A percentile compares a stretch with the other conserved stretches of the same genome.
Evolutionary conservation across 2,329 filamentous ascomycete species (phyloP).

Genomic region (Epichloe elymi): DNA sequence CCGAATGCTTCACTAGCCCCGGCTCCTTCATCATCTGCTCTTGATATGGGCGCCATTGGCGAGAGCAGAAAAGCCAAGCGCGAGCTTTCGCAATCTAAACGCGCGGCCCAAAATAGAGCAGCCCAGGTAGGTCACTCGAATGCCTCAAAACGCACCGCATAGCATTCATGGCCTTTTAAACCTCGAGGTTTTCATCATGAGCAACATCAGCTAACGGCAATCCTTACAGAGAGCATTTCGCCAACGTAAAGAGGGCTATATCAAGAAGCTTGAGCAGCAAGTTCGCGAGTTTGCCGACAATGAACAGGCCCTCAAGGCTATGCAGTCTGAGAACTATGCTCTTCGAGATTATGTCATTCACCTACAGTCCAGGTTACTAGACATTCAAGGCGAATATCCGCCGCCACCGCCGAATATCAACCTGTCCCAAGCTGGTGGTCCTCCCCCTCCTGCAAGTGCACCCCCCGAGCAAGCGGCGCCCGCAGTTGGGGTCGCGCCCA

Average conservation of each 20-base stretch:
- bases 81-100: constrained; percentile 88
- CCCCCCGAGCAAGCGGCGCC: constrained; percentile 12
- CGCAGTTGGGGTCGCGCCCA: constrained; percentile 19
- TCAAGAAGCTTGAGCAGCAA: constrained; percentile 92
- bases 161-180: not conserved
- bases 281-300: constrained; percentile 68
- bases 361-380: constrained; percentile 74
- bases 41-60: constrained; percentile 18
- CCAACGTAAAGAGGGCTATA: constrained; percentile 94
- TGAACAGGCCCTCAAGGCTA: constrained; percentile 63
- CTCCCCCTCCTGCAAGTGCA: constrained; percentile 12
- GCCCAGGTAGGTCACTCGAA: constrained; percentile 57
- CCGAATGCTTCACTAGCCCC: constrained; percentile 17
- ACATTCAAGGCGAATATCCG: constrained; percentile 71
- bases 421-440: constrained; percentile 28
- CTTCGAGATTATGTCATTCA: constrained; percentile 87
- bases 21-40: constrained; percentile 15
- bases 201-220: not conserved
- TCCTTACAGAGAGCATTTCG: constrained; percentile 72
- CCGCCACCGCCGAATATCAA: constrained; percentile 72
- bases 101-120: constrained; percentile 89
- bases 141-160: not conserved
- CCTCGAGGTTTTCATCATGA: not conserved
- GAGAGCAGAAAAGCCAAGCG: constrained; percentile 69
- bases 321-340: constrained; percentile 81